Percentiles rank a stretch among this genome's conserved stretches.
Conservation (phyloP, 768 basidiomycete species). For the Strobilomyces dryophilus region DNA sequence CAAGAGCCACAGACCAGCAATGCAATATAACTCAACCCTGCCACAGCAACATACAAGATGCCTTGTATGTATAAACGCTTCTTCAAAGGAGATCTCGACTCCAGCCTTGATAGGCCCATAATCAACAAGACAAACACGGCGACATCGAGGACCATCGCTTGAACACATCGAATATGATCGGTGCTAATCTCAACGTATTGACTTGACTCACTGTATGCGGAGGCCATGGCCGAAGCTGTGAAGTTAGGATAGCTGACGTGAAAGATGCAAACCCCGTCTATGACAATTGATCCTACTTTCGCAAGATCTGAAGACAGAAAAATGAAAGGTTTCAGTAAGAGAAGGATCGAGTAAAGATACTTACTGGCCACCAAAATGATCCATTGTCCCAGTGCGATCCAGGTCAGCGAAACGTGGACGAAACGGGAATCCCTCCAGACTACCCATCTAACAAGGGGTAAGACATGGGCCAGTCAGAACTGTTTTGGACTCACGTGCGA, state of each 20-base stretch:
- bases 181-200: not conserved
- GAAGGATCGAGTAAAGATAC: not conserved
- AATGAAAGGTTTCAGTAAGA: not conserved
- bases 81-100: slow-evolving; percentile 10
- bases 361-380: slow-evolving; percentile 7
- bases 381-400: slow-evolving; percentile 22
- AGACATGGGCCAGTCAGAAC: not conserved
- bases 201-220: slow-evolving; percentile 14
- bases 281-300: not conserved
- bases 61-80: slow-evolving; percentile 18
- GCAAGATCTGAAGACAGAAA: slow-evolving; percentile 2
- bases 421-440: slow-evolving; percentile 17
- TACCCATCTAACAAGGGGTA: slow-evolving; percentile 14
- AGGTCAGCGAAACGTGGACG: slow-evolving; percentile 8
- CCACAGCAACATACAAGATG: slow-evolving; percentile 9
- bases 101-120: slow-evolving; percentile 11
- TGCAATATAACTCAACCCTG: slow-evolving; percentile 11
- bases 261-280: not conserved
- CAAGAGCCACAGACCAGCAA: not conserved
- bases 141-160: slow-evolving; percentile 18
- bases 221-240: not conserved
- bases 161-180: not conserved
- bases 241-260: not conserved
- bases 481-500: slow-evolving; percentile 16
- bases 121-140: slow-evolving; percentile 15